Evolutionary conservation across 495 filamentous ascomycete genomes (phyloP), one percentile per base, ranked within the genome.

Genomic region (Tuber melanosporum): DNA sequence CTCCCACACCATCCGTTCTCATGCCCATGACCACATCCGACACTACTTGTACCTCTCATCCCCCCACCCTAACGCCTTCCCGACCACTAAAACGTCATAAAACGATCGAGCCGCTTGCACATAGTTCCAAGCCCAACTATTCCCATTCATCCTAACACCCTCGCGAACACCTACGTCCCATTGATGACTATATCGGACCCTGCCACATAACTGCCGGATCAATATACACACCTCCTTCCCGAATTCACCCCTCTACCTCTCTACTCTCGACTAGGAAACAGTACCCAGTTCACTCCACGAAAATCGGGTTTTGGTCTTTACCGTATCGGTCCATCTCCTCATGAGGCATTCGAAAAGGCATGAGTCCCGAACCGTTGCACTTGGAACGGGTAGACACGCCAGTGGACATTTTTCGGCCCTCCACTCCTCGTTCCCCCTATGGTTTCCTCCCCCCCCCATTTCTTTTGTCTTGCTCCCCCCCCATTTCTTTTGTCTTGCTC

Each of bases 51-150:
- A 32, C 32, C 32, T 5, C 22, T 10, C 7, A 10, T 22, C 9
- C 9, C 2, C 2, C 22, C 8, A 10, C 2, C 8, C 2, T 10
- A 1, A 2, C 2, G 8, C 49, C 1, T n/a, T 52, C 20, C 0
- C 8, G 22, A 22, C 22, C 22, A n/a, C 49, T n/a, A 0, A n/a
- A 52, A 15, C 49, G 20, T 10, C 49, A n/a, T 52, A n/a, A 22
- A n/a, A n/a, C 22, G 1, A n/a, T 10, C 22, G 1, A 2, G 22
- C 7, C 22, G 2, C 22, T 12, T 12, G 7, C 20, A 22, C 9
- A 8, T 3, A 3, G 0, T 12, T 52, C 22, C 9, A 12, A n/a
- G 22, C 7, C 7, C 20, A 10, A 52, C 0, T 6, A 52, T 12
- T n/a, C 9, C 22, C 7, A n/a, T n/a, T 12, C 7, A n/a, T 52